Conservation (phyloP, 805 yeast species). For the Lachancea thermotolerans region DNA sequence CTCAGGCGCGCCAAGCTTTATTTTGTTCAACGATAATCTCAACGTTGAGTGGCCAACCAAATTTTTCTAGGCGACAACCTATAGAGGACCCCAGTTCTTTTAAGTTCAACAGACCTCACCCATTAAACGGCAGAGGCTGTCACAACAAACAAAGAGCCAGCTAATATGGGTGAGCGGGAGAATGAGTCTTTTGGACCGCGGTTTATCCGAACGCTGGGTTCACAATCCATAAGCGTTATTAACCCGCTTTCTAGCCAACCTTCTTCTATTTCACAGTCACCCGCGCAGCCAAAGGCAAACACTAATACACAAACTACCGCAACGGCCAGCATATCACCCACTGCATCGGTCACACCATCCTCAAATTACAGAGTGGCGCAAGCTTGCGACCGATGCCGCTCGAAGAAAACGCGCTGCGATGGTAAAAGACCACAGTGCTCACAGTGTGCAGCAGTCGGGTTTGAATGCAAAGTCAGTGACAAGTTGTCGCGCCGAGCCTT, state of each 20-base stretch:
- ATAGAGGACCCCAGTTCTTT: not conserved
- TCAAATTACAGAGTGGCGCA: constrained; percentile 67
- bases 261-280: constrained; percentile 9
- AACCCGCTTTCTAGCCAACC: constrained; percentile 12
- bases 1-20: too few species aligned
- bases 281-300: constrained; percentile 3
- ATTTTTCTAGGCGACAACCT: too few species aligned
- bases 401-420: constrained; percentile 39
- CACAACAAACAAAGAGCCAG: not conserved
- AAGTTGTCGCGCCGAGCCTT: constrained; percentile 78
- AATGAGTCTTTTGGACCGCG: constrained; percentile 10
- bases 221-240: constrained; percentile 16
- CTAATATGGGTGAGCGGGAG: constrained; percentile 3
- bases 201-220: constrained; percentile 17
- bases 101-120: not conserved
- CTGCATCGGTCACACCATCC: constrained; percentile 7
- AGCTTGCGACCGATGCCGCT: constrained; percentile 83
- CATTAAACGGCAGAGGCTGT: not conserved
- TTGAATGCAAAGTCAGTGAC: constrained; percentile 85
- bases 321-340: constrained; percentile 2
- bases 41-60: too few species aligned
- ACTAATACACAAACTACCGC: not conserved
- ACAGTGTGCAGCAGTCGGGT: constrained; percentile 75
- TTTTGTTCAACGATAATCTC: too few species aligned
- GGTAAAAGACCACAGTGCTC: constrained; percentile 72